Evolutionary conservation across 495 filamentous ascomycete species (phyloP), one percentile per base, ranked within the genome.

Genomic region (Xylaria curta): DNA sequence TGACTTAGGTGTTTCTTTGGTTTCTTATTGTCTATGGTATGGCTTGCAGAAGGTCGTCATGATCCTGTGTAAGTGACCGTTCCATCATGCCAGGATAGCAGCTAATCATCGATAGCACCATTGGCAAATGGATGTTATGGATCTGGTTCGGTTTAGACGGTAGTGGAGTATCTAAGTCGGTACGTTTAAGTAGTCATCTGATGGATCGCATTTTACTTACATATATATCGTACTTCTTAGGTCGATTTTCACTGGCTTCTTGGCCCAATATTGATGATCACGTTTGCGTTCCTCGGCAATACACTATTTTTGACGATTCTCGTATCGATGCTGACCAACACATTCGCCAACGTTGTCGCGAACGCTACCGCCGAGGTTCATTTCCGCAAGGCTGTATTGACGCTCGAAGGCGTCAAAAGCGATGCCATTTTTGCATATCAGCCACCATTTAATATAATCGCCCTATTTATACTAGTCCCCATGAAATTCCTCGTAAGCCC

Each of bases 61-160:
- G 69, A 80, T 28, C 67, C 79, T 36, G 68, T 80, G 82, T 85
- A 80, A 73, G 82, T 78, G 0, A 19, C 33, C 13, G 4, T 44
- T 0, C 12, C 6, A 15, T n/a, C 53, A 8, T 21, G 15, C 19
- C 36, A 9, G 3, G 38, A 13, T 33, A 19, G 24, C 66, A 21
- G 53, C 78, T 80, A 71, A 81, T 62, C 13, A 21, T 21, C 10
- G n/a, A 47, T 64, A 83, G 88, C 26, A 91, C 86, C 1, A 92
- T 93, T 68, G 86, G 87, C 51, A 92, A 92, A 77, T 93, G 91
- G 91, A 93, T 93, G 91, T 85, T 93, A 0, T 93, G 90, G 85
- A 91, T 93, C 67, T 93, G 91, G 91, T 93, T 93, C 72, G 91
- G 91, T 0, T 83, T 93, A 15, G 91, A 93, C 69, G 91, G 91